A percentile compares a stretch with the other conserved stretches of the same genome.
Conservation (phyloP, 2,329 filamentous ascomycete genomes). For the Ophiostoma tasmaniense region DNA sequence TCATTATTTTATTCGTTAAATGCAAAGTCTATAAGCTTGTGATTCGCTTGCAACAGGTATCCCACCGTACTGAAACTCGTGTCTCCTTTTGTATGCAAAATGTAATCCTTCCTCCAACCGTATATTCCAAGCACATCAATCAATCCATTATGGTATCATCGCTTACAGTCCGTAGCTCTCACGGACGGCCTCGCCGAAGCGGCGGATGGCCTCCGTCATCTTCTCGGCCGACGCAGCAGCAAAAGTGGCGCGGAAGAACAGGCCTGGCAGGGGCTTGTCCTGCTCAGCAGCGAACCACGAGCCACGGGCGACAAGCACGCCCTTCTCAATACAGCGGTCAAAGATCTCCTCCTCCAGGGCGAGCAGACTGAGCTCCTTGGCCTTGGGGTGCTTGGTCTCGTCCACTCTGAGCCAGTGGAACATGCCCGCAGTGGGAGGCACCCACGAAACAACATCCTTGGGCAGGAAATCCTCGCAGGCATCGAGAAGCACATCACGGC, state of each 20-base stretch:
- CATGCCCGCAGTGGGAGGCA: conserved; percentile 79
- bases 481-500: conserved; percentile 66
- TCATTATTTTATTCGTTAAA: not conserved
- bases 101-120: not conserved
- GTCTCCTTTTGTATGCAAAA: not conserved
- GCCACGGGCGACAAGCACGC: conserved; percentile 73
- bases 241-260: conserved; percentile 88
- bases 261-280: conserved; percentile 47
- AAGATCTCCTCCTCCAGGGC: conserved; percentile 85
- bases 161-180: conserved; percentile 38
- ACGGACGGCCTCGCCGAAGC: conserved; percentile 68
- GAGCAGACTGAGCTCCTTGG: conserved; percentile 39
- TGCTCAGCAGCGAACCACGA: conserved; percentile 85
- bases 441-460: conserved; percentile 67
- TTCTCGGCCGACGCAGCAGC: conserved; percentile 66
- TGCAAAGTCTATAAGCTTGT: not conserved
- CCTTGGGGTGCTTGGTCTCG: conserved; percentile 10
- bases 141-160: not conserved
- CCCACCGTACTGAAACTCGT: not conserved
- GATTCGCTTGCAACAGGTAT: not conserved
- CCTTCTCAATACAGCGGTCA: conserved; percentile 61
- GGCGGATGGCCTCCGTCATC: conserved; percentile 62
- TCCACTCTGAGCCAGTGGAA: conserved; percentile 64
- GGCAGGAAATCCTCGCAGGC: conserved; percentile 77
- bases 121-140: not conserved